Conservation (phyloP, 441 rosid species). For the Bocquillonia castaneifolia region DNA sequence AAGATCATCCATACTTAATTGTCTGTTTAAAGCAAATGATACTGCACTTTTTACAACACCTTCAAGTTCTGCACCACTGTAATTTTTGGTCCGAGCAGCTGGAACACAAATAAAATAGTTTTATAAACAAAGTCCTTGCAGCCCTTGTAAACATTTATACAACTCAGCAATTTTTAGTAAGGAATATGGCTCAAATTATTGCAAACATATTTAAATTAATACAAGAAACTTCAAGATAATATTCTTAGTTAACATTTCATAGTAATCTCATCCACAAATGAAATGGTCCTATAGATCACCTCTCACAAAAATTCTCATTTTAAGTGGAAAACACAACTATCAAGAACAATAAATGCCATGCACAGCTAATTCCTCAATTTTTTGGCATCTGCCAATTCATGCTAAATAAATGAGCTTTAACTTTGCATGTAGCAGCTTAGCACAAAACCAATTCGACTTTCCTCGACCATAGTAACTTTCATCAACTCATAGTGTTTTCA, state of each 20-base stretch:
- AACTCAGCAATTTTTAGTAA: background rate
- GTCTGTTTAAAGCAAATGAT: conserved; percentile 92
- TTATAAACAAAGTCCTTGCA: conserved; percentile 8
- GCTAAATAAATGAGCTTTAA: background rate
- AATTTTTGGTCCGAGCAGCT: conserved; percentile 99
- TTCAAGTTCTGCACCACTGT: conserved; percentile 98
- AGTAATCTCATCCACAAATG: conserved; percentile 5
- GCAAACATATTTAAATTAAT: background rate
- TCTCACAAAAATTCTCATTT: background rate
- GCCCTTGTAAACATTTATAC: background rate
- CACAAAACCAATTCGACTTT: background rate
- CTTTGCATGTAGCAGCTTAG: background rate
- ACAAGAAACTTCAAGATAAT: background rate
- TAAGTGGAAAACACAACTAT: background rate
- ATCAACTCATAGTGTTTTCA: background rate
- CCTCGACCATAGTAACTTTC: background rate
- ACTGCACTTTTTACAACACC: conserved; percentile 99
- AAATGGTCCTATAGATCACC: background rate
- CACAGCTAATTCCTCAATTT: background rate
- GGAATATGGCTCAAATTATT: background rate
- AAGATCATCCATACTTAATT: conserved; percentile 90
- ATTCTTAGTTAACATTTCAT: background rate
- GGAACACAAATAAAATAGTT: conserved; percentile 23
- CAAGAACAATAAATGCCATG: background rate
- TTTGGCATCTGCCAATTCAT: background rate